Conservation (phyloP, 331 rosid species). For the Saraca asoca region DNA sequence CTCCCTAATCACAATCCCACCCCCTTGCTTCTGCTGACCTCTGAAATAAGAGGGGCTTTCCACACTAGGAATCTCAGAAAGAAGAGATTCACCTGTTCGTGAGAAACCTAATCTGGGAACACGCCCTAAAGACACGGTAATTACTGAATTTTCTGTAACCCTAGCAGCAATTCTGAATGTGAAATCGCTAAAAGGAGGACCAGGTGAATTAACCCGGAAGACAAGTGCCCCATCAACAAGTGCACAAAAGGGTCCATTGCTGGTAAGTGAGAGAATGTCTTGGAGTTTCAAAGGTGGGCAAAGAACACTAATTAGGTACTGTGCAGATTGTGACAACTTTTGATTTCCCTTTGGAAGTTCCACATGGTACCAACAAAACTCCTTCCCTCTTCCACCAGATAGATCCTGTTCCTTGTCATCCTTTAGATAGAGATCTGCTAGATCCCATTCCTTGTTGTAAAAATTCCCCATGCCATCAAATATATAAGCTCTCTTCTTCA, state of each 20-base stretch:
- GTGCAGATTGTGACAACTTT: conserved; percentile 76
- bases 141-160: conserved; percentile 74
- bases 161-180: conserved; percentile 95
- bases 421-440: conserved; percentile 51
- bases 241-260: conserved; percentile 98
- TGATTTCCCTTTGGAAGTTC: conserved; percentile 86
- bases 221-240: conserved; percentile 93
- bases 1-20: conserved; percentile 77
- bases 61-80: conserved; percentile 86
- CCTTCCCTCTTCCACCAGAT: conserved; percentile 62
- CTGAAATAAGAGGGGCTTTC: conserved; percentile 56
- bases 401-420: conserved; percentile 49
- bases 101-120: conserved; percentile 96
- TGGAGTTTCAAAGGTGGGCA: conserved; percentile 97
- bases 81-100: conserved; percentile 71
- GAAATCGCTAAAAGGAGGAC: conserved; percentile 82
- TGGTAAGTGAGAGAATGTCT: conserved; percentile 93
- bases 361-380: conserved; percentile 97
- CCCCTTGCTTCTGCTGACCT: conserved; percentile 57
- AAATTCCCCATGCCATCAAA: conserved; percentile 83
- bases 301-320: conserved; percentile 73
- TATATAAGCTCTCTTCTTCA: conserved; percentile 80
- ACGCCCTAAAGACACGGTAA: conserved; percentile 86
- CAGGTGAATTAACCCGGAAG: conserved; percentile 90
- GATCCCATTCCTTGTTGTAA: conserved; percentile 90